Evolutionary conservation across 768 basidiomycete species (phyloP), one percentile per base, ranked within the genome.

Genomic region (Tricholoma terreum): DNA sequence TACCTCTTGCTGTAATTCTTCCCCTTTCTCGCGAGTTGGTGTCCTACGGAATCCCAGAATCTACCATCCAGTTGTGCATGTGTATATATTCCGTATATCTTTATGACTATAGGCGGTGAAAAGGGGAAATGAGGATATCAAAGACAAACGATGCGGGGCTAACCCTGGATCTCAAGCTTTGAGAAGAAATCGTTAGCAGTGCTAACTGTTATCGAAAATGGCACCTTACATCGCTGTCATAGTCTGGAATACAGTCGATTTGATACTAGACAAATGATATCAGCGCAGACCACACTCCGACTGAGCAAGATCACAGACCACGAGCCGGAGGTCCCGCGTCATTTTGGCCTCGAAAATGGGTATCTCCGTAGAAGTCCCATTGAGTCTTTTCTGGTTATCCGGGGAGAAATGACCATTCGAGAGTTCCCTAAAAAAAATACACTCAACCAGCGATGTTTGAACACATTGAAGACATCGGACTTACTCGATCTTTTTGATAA

Each of bases 401-500:
- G 31, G 55, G 30, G 62, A 61, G 48, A 63, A 63, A 38, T 61
- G 27, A 8, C 62, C 62, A 11, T 58, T 77, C 0, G 88, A 90
- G 7, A 90, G 75, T 59, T 90, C 84, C 63, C 88, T 89, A 45
- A 33, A 49, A 12, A 19, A 50, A 30, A 11, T 36, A 30, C 80
- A 1, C 82, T 60, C 63, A 54, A 45, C 10, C 21, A 36, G 11
- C 80, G 80, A 60, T 83, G 81, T 80, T 82, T n/a, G 6, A 8
- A 52, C n/a, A 3, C 7, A 2, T 1, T 21, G 17, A 6, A 17
- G 12, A 21, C 7, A 17, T 53, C 27, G 51, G 35, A 64, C 77
- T 24, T 51, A 85, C 89, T 76, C 82, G 64, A 90, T 86, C 66
- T 89, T 90, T 70, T 86, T 89, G 34, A 86, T 62, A 17, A 84